phyloP scores from a whole-genome alignment of 2,329 filamentous ascomycete species.

The Rutstroemia sp. region DNA sequence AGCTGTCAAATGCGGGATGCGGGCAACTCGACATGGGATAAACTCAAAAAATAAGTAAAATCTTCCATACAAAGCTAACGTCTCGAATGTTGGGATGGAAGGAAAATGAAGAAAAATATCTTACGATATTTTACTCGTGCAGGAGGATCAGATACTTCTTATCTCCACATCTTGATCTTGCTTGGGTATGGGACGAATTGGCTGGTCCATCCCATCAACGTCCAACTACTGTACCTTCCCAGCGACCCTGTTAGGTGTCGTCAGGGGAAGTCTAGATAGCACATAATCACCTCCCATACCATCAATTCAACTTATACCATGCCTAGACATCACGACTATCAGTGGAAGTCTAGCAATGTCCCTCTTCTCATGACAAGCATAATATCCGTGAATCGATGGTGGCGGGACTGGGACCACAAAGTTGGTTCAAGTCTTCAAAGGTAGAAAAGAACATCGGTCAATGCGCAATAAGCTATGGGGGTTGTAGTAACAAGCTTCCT shows the following conservation, averaged over 20 bases:
- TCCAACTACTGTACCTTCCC: not conserved
- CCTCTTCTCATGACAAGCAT: no score
- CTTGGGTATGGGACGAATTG: not conserved
- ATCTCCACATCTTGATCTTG: not conserved
- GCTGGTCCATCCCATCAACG: not conserved
- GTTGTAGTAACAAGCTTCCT: not conserved
- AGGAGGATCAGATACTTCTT: no score
- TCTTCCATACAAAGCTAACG: not conserved
- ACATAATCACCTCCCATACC: no score
- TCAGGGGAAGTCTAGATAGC: no score
- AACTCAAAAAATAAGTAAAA: not conserved
- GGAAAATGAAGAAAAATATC: not conserved
- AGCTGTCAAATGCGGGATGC: conserved; percentile 12
- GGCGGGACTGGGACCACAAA: not conserved
- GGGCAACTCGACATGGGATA: not conserved
- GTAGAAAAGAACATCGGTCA: not conserved
- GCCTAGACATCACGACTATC: no score
- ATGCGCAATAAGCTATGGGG: not conserved
- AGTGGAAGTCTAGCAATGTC: no score
- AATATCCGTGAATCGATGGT: not conserved
- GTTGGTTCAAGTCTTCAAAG: not conserved
- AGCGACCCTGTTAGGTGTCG: not conserved
- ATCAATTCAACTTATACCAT: no score
- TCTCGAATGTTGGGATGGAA: not conserved
- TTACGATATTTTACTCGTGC: not conserved